These are phyloP conservation scores for Penicillium steckii DNA, from an alignment of 495 filamentous ascomycete species.

Conservation along the genomic window DNA sequence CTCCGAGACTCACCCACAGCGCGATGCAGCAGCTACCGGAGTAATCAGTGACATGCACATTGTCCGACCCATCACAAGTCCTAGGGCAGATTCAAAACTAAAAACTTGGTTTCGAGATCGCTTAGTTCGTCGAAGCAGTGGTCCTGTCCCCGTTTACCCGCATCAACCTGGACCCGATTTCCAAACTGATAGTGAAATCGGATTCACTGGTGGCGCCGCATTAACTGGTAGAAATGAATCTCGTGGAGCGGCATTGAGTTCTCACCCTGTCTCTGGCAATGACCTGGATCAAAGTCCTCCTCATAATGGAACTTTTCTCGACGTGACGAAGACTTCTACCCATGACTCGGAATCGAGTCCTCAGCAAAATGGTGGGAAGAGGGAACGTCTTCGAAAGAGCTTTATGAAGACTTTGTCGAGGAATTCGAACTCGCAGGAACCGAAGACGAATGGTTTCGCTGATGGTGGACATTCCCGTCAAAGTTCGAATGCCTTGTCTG, in stretches of 20 bases:
- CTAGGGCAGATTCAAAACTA: slow-evolving; percentile 27
- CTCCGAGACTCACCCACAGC: slow-evolving; percentile 1
- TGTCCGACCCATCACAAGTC: slow-evolving; percentile 20
- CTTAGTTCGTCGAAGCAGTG: slow-evolving; percentile 21
- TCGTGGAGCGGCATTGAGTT: slow-evolving; percentile 30
- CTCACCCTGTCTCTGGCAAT: slow-evolving; percentile 30
- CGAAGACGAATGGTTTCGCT: slow-evolving; percentile 23
- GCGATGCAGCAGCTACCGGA: slow-evolving; percentile 16
- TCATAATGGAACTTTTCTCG: slow-evolving; percentile 11
- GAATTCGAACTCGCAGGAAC: slow-evolving; percentile 12
- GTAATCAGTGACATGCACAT: slow-evolving; percentile 9
- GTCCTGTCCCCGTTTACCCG: slow-evolving; percentile 20
- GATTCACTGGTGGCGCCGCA: slow-evolving; percentile 23
- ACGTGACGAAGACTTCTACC: slow-evolving; percentile 15
- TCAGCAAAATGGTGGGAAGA: slow-evolving; percentile 19
- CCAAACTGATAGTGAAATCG: slow-evolving; percentile 15
- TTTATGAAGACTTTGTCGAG: slow-evolving; percentile 26
- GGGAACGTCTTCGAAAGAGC: slow-evolving; percentile 21
- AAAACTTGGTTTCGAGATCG: slow-evolving; percentile 32
- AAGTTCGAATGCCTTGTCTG: slow-evolving; percentile 49
- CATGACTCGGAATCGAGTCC: slow-evolving; percentile 7
- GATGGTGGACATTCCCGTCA: slow-evolving; percentile 21
- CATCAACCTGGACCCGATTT: slow-evolving; percentile 25
- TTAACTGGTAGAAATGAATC: slow-evolving; percentile 15
- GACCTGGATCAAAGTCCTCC: slow-evolving; percentile 22